Evolutionary conservation across 202 grass and related monocot species (phyloP).

Genomic region (Bolboschoenoplectus hybrid): DNA sequence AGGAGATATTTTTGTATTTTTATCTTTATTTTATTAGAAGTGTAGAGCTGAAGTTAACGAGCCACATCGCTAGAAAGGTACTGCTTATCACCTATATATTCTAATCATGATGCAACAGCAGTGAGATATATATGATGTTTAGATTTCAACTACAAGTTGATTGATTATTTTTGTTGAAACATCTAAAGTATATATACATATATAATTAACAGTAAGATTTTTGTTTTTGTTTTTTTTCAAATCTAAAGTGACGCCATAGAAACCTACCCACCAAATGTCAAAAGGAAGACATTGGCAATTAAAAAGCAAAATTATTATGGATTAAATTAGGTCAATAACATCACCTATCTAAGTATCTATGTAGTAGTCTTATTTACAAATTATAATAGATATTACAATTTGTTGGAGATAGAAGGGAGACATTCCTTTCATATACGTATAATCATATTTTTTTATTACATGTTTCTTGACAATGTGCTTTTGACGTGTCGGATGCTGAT

Average conservation of each 20-base stretch:
- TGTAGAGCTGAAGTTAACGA: not conserved
- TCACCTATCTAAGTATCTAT: not conserved
- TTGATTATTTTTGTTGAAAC: not conserved
- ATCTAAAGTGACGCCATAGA: slow-evolving; percentile 5
- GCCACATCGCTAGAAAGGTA: not conserved
- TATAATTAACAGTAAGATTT: not conserved
- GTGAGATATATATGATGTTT: not conserved
- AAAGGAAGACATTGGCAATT: not conserved
- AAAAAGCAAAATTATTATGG: slow-evolving; percentile 29
- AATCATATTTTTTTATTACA: not conserved
- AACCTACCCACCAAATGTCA: slow-evolving; percentile 26
- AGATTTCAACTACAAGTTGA: not conserved
- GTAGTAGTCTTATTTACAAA: not conserved
- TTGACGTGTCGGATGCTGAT: slow-evolving; percentile 1
- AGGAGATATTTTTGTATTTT: too few relatives aligned
- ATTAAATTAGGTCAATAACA: slow-evolving; percentile 30
- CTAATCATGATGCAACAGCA: slow-evolving; percentile 20
- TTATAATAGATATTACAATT: slow-evolving; percentile 6
- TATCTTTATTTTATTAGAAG: too few relatives aligned
- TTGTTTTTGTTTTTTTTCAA: not conserved
- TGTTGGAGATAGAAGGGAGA: not conserved
- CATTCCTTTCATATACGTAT: slow-evolving; percentile 4
- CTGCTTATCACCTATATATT: not conserved
- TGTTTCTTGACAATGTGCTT: not conserved
- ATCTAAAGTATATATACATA: not conserved